Conservation (phyloP, 148 eudicot genomes). For the Fagopyrum tataricum region DNA sequence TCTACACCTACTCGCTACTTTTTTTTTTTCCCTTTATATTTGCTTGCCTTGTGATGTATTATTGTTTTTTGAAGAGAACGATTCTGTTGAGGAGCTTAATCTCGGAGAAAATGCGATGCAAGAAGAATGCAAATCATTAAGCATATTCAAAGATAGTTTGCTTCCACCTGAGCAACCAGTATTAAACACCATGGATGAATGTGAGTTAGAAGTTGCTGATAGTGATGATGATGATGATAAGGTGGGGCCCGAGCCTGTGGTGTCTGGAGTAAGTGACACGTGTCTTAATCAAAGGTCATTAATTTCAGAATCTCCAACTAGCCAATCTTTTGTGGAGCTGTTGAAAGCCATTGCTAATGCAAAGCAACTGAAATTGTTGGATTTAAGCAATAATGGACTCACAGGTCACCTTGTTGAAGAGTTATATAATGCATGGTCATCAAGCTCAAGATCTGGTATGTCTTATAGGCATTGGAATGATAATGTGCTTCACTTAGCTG, state of each 20-base stretch:
- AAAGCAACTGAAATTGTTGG: slow-evolving; percentile 49
- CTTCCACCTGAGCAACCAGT: slow-evolving; percentile 12
- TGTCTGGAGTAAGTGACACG: slow-evolving; percentile 24
- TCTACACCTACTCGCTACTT: not conserved
- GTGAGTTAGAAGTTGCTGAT: slow-evolving; percentile 63
- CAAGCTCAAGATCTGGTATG: slow-evolving; percentile 30
- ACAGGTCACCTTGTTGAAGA: slow-evolving; percentile 33
- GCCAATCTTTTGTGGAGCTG: slow-evolving; percentile 33
- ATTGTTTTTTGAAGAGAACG: slow-evolving; percentile 28
- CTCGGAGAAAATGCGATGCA: slow-evolving; percentile 45
- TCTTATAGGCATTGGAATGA: slow-evolving; percentile 43
- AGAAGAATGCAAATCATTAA: slow-evolving; percentile 19
- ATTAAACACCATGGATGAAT: slow-evolving; percentile 12
- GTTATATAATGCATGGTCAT: slow-evolving; percentile 59
- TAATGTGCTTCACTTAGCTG: slow-evolving; percentile 46
- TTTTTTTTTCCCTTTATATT: not conserved
- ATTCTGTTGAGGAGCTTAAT: slow-evolving; percentile 71
- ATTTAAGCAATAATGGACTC: slow-evolving; percentile 73
- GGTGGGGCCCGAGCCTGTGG: slow-evolving; percentile 16
- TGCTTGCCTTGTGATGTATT: slow-evolving; percentile 2
- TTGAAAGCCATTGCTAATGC: slow-evolving; percentile 44
- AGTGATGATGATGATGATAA: slow-evolving; percentile 66
- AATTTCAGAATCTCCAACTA: slow-evolving; percentile 15
- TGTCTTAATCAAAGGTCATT: slow-evolving; percentile 24
- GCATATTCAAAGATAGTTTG: not conserved